Percentiles rank a stretch among this genome's conserved stretches.
Evolutionary conservation across 1,284 basidiomycete genomes (phyloP).

Genomic region (Crepidotus sp.): DNA sequence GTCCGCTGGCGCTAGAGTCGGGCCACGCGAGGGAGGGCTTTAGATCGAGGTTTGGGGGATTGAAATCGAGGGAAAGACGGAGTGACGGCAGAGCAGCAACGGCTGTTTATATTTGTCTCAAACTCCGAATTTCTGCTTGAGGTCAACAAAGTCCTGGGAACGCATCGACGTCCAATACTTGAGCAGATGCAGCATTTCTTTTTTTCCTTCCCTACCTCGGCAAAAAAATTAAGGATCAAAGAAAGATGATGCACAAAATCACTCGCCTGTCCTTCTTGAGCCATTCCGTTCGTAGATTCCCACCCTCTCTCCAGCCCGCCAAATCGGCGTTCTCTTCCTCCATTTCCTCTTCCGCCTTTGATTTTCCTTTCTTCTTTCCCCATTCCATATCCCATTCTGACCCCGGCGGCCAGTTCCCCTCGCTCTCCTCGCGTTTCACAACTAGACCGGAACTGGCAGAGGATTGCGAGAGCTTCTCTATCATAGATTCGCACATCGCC

Average conservation of each 20-base stretch:
- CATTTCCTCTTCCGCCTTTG: slow-evolving; percentile 29
- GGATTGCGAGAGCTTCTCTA: slow-evolving; percentile 34
- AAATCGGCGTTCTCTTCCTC: slow-evolving; percentile 23
- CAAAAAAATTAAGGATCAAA: slow-evolving; percentile 14
- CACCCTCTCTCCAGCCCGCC: slow-evolving; percentile 39
- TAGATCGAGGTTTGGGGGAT: background rate
- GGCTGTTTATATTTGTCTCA: slow-evolving; percentile 23
- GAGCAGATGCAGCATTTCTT: slow-evolving; percentile 39
- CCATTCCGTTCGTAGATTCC: slow-evolving; percentile 41
- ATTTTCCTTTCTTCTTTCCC: slow-evolving; percentile 26
- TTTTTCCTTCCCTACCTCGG: slow-evolving; percentile 36
- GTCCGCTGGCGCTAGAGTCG: slow-evolving; percentile 10
- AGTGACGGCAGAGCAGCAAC: slow-evolving; percentile 9
- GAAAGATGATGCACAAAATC: slow-evolving; percentile 11
- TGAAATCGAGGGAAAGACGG: background rate
- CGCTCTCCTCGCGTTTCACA: slow-evolving; percentile 33
- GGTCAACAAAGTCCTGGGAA: slow-evolving; percentile 38
- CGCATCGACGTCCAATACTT: slow-evolving; percentile 37
- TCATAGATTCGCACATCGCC: slow-evolving; percentile 37
- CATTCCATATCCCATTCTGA: slow-evolving; percentile 19
- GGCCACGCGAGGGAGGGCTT: background rate
- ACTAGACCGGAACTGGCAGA: slow-evolving; percentile 26
- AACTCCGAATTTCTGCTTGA: slow-evolving; percentile 44
- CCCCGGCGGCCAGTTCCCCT: slow-evolving; percentile 21
- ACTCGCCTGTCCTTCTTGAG: slow-evolving; percentile 41